A percentile compares a stretch with the other conserved stretches of the same genome.
Evolutionary conservation across 139 green algal species (phyloP).

Genomic region (Chlorella ohadii): DNA sequence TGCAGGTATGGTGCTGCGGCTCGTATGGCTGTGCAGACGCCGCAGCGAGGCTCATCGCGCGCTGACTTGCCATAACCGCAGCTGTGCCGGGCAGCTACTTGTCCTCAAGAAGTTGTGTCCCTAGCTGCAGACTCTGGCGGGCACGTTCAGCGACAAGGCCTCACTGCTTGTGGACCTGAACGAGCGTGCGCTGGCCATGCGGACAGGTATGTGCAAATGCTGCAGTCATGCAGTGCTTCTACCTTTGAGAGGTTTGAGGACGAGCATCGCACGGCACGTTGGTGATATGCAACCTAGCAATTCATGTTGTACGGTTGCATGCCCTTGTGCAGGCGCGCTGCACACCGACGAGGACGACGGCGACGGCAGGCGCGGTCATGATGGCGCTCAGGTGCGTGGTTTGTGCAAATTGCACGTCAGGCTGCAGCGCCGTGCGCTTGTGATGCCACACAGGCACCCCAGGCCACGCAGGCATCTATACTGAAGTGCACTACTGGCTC

Average conservation of each 20-base stretch:
- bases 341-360: slow-evolving; percentile 73
- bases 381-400: slow-evolving; percentile 26
- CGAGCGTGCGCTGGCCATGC: slow-evolving; percentile 88
- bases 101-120: no score
- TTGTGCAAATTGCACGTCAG: not conserved
- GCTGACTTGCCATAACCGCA: no score
- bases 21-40: no score
- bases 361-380: slow-evolving; percentile 46
- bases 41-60: no score
- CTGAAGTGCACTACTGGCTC: not conserved
- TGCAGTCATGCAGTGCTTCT: no score
- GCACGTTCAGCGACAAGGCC: slow-evolving; percentile 84
- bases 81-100: no score
- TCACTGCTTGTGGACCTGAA: slow-evolving; percentile 94
- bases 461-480: no score
- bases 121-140: slow-evolving; percentile 66
- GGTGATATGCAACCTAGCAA: no score
- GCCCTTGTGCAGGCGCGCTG: not conserved
- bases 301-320: not conserved
- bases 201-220: slow-evolving; percentile 70
- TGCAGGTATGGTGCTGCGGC: slow-evolving; percentile 64
- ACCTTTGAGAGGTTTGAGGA: no score
- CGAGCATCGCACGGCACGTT: no score
- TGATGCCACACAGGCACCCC: no score
- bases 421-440: no score